Percentiles rank a stretch among this genome's conserved stretches.
Conservation (phyloP, 192 early-diverging fungal species). For the Coemansia aciculifera region DNA sequence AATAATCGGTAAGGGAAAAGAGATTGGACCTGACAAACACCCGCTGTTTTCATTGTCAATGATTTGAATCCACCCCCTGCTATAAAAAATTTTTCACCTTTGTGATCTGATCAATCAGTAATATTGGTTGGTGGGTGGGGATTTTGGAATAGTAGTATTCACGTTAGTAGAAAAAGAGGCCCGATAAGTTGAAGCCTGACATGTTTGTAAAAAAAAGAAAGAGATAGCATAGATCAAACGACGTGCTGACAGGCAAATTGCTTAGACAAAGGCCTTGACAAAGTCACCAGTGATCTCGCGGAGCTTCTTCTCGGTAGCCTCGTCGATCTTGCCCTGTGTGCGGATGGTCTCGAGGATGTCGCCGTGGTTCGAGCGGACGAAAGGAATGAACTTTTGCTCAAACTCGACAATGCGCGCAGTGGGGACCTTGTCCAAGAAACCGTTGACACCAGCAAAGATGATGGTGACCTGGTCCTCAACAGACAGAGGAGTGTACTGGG, state of each 20-base stretch:
- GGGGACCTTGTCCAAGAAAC: slow-evolving; percentile 98
- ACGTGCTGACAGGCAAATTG: neutral
- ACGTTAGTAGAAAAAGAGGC: too few species aligned
- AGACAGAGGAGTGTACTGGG: slow-evolving; percentile 94
- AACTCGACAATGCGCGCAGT: slow-evolving; percentile 92
- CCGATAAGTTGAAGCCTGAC: too few species aligned
- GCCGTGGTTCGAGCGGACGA: slow-evolving; percentile 84
- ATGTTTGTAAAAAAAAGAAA: slow-evolving; percentile 10
- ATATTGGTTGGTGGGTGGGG: neutral
- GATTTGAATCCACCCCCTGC: neutral
- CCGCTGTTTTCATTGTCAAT: neutral
- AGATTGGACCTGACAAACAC: neutral
- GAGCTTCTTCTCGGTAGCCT: slow-evolving; percentile 91
- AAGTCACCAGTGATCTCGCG: slow-evolving; percentile 78
- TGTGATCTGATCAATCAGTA: slow-evolving; percentile 1
- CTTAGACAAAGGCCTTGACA: slow-evolving; percentile 74
- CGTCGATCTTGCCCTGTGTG: slow-evolving; percentile 83
- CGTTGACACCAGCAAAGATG: slow-evolving; percentile 99
- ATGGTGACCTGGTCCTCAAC: slow-evolving; percentile 98
- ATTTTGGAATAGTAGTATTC: too few species aligned
- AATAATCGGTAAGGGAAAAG: neutral
- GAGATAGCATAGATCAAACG: slow-evolving; percentile 2
- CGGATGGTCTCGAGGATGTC: slow-evolving; percentile 89
- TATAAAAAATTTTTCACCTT: slow-evolving; percentile 1
- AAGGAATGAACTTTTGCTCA: slow-evolving; percentile 86